Percentiles rank a stretch among this genome's conserved stretches.
phyloP scores from a whole-genome alignment of 805 yeast species.

The Candida methanosorbosa region DNA sequence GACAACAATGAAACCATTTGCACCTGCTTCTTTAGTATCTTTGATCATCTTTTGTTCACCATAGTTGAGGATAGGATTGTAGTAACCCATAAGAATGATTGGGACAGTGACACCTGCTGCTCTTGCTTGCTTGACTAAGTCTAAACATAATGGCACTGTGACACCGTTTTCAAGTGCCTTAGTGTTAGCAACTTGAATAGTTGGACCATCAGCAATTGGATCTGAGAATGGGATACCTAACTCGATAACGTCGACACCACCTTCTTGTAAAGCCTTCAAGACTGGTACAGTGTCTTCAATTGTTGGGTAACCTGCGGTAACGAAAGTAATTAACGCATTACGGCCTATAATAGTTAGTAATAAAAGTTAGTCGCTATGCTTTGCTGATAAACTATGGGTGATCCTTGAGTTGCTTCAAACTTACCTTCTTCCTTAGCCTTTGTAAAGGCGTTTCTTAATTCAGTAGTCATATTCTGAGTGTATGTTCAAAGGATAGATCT shows the following conservation, averaged over 20 bases:
- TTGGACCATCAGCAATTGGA: constrained; percentile 98
- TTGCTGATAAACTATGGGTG: neutral
- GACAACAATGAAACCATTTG: constrained; percentile 88
- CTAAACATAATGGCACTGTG: constrained; percentile 60
- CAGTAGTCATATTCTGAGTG: constrained; percentile 19
- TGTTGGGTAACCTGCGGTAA: constrained; percentile 92
- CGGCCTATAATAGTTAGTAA: constrained; percentile 34
- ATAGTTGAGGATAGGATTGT: constrained; percentile 83
- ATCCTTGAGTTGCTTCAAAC: neutral
- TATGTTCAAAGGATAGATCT: no score
- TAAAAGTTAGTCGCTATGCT: neutral
- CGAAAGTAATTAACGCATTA: constrained; percentile 81
- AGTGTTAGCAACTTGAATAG: constrained; percentile 83
- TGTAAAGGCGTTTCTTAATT: constrained; percentile 25
- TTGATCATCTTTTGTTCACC: constrained; percentile 80
- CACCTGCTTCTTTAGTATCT: constrained; percentile 84
- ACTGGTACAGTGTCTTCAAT: constrained; percentile 83
- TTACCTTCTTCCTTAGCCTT: constrained; percentile 21
- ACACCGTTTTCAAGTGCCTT: constrained; percentile 80
- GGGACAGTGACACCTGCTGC: constrained; percentile 80
- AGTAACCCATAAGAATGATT: constrained; percentile 92
- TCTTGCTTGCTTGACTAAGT: constrained; percentile 69
- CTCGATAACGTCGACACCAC: constrained; percentile 94
- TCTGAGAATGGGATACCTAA: constrained; percentile 95
- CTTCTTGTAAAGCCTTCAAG: constrained; percentile 80